These are phyloP conservation scores for Ophiocordyceps robertsii DNA, from an alignment of 2,329 filamentous ascomycete genomes.

Conservation along the genomic window DNA sequence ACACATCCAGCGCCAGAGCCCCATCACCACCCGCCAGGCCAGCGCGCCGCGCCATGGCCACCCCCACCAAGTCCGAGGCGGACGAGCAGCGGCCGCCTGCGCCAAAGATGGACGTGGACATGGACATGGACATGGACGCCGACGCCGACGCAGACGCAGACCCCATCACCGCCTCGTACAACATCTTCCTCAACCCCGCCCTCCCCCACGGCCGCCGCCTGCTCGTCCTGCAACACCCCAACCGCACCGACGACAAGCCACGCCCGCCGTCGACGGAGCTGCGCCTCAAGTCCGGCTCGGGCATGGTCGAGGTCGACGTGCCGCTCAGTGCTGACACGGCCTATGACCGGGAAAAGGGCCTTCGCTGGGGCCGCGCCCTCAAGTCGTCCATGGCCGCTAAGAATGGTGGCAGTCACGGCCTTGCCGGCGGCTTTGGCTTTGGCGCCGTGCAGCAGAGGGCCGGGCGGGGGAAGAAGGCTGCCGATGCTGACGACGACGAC, in stretches of 20 bases:
- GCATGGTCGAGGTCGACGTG: constrained; percentile 87
- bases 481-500: constrained; percentile 27
- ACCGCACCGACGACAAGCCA: constrained; percentile 46
- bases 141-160: constrained; percentile 27
- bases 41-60: no score
- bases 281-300: constrained; percentile 68
- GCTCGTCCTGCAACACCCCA: constrained; percentile 81
- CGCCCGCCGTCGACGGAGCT: constrained; percentile 51
- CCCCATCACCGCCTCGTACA: constrained; percentile 62
- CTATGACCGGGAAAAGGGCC: constrained; percentile 74
- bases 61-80: constrained; percentile 1
- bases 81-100: constrained; percentile 1
- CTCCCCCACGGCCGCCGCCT: constrained; percentile 50
- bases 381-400: constrained; percentile 43
- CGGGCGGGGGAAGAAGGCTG: constrained; percentile 14
- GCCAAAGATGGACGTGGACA: constrained; percentile 1
- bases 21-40: no score
- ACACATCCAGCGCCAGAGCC: no score
- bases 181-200: constrained; percentile 71
- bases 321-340: constrained; percentile 58
- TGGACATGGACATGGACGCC: constrained; percentile 10
- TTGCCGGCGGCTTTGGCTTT: constrained; percentile 61
- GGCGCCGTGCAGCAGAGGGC: constrained; percentile 29
- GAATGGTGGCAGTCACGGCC: constrained; percentile 52
- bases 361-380: constrained; percentile 71